phyloP scores from a whole-genome alignment of 2,329 filamentous ascomycete species.

The Fusarium sp. region DNA sequence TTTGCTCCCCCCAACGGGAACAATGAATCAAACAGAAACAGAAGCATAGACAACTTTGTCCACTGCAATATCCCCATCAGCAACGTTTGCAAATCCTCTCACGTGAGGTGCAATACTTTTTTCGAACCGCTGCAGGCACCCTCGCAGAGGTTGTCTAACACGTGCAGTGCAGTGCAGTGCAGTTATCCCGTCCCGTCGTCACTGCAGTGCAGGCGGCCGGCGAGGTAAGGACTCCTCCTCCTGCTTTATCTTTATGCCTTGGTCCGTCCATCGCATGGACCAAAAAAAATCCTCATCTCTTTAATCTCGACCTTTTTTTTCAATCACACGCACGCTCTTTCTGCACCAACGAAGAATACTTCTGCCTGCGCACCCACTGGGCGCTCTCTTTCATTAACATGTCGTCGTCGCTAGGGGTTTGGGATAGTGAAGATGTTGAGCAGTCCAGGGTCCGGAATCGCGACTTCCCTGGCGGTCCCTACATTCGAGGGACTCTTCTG shows the following conservation, averaged over 20 bases:
- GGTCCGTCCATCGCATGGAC: background rate
- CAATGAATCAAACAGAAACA: background rate
- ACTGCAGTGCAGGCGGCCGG: background rate
- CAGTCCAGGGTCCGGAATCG: constrained; percentile 19
- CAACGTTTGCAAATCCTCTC: background rate
- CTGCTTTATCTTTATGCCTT: background rate
- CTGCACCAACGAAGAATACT: background rate
- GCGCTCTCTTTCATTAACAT: background rate
- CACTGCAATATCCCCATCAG: background rate
- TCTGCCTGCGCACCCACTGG: background rate
- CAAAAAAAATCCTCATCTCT: background rate
- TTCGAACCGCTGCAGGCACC: background rate
- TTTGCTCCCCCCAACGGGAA: background rate
- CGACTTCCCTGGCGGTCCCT: constrained; percentile 30
- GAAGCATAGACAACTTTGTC: background rate
- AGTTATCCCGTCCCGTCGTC: background rate
- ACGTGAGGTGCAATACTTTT: background rate
- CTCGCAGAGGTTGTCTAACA: background rate
- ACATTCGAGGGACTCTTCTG: constrained; percentile 39
- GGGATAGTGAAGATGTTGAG: constrained; percentile 37
- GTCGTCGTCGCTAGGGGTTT: constrained; percentile 13
- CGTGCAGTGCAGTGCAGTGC: background rate
- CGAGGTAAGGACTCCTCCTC: background rate
- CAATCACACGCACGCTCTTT: background rate
- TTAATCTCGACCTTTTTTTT: background rate